Conservation (phyloP, 1,284 basidiomycete species). For the Austroboletus novae-zelandiae region DNA sequence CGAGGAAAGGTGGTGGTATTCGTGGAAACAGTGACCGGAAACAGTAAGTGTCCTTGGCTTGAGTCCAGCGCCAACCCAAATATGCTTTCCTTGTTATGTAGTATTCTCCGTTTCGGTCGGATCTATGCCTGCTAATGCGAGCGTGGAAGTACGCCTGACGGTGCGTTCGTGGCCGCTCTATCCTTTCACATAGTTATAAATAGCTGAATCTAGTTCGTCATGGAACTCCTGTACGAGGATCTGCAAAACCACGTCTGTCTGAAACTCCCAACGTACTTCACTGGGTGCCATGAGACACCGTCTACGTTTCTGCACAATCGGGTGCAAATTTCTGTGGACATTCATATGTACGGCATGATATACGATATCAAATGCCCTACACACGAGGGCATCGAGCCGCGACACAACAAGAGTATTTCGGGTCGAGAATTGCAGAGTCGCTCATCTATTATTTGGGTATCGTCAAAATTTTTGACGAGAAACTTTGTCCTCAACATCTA, state of each 20-base stretch:
- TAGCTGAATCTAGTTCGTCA: conserved; percentile 27
- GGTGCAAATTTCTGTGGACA: conserved; percentile 35
- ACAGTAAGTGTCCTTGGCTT: conserved; percentile 38
- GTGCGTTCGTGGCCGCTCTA: conserved; percentile 31
- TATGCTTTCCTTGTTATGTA: conserved; percentile 17
- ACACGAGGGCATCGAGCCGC: conserved; percentile 33
- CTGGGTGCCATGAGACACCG: conserved; percentile 47
- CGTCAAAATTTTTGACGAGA: conserved; percentile 37
- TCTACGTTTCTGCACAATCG: conserved; percentile 35
- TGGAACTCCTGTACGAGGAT: conserved; percentile 47
- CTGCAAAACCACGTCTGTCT: conserved; percentile 47
- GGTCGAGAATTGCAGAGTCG: conserved; percentile 39
- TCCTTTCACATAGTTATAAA: not conserved
- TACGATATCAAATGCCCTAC: conserved; percentile 39
- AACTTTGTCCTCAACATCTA: conserved; percentile 49
- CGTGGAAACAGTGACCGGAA: conserved; percentile 48
- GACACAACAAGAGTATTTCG: conserved; percentile 34
- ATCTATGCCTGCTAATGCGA: conserved; percentile 42
- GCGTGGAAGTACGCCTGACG: conserved; percentile 40
- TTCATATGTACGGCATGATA: conserved; percentile 42
- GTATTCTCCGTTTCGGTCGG: conserved; percentile 60
- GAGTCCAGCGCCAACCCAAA: not conserved
- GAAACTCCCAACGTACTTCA: conserved; percentile 48
- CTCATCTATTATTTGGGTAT: conserved; percentile 37
- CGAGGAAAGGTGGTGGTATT: conserved; percentile 45